Evolutionary conservation across 805 yeast species (phyloP).

Genomic region (Saturnispora sanitii): DNA sequence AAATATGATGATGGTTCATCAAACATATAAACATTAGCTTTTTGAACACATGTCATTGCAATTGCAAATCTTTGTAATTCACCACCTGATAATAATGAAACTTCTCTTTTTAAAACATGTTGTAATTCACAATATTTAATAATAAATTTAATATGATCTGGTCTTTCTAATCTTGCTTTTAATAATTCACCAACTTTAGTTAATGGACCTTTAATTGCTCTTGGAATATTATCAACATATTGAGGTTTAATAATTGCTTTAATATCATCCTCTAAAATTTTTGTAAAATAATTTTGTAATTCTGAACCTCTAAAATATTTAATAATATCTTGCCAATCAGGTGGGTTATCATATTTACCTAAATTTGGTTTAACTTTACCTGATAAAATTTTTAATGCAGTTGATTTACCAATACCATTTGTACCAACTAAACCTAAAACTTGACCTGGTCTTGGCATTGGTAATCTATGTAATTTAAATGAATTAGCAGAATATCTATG

Average conservation of each 20-base stretch:
- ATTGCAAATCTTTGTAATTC: slow-evolving; percentile 97
- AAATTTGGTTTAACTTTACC: slow-evolving; percentile 97
- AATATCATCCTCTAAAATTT: slow-evolving; percentile 85
- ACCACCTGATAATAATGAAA: slow-evolving; percentile 90
- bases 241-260: slow-evolving; percentile 98
- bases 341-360: slow-evolving; percentile 92
- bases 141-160: slow-evolving; percentile 53
- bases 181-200: slow-evolving; percentile 80
- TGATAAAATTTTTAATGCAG: slow-evolving; percentile 92
- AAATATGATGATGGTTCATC: slow-evolving; percentile 98
- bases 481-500: slow-evolving; percentile 98
- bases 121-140: slow-evolving; percentile 64
- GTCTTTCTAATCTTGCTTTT: slow-evolving; percentile 67
- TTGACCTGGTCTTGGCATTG: slow-evolving; percentile 98
- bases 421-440: slow-evolving; percentile 97
- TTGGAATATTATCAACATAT: slow-evolving; percentile 94
- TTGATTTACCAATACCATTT: slow-evolving; percentile 97
- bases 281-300: slow-evolving; percentile 91
- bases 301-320: slow-evolving; percentile 93
- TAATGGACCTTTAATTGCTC: slow-evolving; percentile 86
- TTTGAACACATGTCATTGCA: slow-evolving; percentile 93
- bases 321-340: slow-evolving; percentile 93
- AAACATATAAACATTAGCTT: slow-evolving; percentile 95
- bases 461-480: slow-evolving; percentile 92
- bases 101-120: slow-evolving; percentile 76